Evolutionary conservation across 2,329 filamentous ascomycete species (phyloP), one percentile per base, ranked within the genome.

Genomic region (Fusarium pilosicola): DNA sequence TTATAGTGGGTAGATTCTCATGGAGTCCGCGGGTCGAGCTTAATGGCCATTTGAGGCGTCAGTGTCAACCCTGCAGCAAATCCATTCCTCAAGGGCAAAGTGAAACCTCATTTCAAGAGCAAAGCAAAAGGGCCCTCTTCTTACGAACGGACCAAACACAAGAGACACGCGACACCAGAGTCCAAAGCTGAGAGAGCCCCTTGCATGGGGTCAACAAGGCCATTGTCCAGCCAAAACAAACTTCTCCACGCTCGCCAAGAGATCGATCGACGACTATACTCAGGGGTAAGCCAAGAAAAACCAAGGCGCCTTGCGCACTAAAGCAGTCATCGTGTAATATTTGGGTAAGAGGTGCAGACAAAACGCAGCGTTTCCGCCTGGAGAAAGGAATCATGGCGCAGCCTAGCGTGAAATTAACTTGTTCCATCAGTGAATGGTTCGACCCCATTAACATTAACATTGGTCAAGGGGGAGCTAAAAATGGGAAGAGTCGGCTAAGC

Each of bases 181-280:
- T 13, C 18, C n/a, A 36, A 32, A 60, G 45, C 46, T 32, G 42
- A 49, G 20, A 49, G 20, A 18, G 28, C 32, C 18, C 67, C 34
- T 38, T 65, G 51, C 34, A 55, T 61, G 24, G 38, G 28, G 36
- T 34, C 22, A 55, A 38, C 41, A 54, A 56, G 41, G 32, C 28
- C 60, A 26, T 42, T 39, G 32, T 42, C 38, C 49, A 57, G 66
- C 34, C 42, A 46, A 22, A 46, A 26, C 57, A 54, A 24, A 44
- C 14, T 44, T 24, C 26, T 49, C 63, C 66, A 67, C 59, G 49
- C 51, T 52, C 22, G 59, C 59, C 51, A 70, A 70, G 58, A 70
- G 65, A 70, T 70, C 65, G 67, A 70, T 70, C 67, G 58, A 48
- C 67, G 10, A 24, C 66, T 59, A 46, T 65, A 42, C 65, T 70